phyloP scores from a whole-genome alignment of 2,329 filamentous ascomycete genomes.

The Microdochium trichocladiopsis region DNA sequence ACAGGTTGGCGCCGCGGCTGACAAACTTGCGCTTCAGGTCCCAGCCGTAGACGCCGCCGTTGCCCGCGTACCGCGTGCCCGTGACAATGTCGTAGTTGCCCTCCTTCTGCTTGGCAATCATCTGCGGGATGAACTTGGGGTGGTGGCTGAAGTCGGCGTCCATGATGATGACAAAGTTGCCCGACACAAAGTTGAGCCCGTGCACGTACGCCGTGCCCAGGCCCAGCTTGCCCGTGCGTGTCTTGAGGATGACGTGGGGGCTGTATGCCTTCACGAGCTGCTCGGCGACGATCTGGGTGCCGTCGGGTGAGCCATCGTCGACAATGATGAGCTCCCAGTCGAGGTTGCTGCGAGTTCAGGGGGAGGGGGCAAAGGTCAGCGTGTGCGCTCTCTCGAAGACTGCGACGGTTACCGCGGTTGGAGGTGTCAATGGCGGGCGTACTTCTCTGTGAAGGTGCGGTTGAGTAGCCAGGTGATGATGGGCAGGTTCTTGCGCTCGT shows the following conservation, averaged over 20 bases:
- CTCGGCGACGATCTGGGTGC: constrained; percentile 82
- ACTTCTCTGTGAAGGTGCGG: constrained; percentile 86
- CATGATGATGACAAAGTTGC: constrained; percentile 99
- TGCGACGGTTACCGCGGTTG: background rate
- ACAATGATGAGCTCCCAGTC: constrained; percentile 98
- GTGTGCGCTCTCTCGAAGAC: background rate
- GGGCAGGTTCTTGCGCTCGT: constrained; percentile 94
- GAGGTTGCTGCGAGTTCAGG: constrained; percentile 56
- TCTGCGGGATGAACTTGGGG: constrained; percentile 95
- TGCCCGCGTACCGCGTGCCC: constrained; percentile 84
- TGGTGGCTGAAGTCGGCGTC: constrained; percentile 99
- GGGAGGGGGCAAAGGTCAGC: background rate
- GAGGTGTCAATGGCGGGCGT: constrained; percentile 23
- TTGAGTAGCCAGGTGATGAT: constrained; percentile 93
- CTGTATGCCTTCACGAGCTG: constrained; percentile 85
- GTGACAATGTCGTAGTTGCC: constrained; percentile 93
- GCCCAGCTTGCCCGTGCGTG: constrained; percentile 91
- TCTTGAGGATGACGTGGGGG: constrained; percentile 73
- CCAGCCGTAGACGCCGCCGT: constrained; percentile 92
- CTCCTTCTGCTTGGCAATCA: constrained; percentile 74
- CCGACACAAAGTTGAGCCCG: constrained; percentile 80
- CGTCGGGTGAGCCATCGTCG: constrained; percentile 95
- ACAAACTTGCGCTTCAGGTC: constrained; percentile 87
- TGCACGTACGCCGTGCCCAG: constrained; percentile 95
- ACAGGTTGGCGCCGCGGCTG: constrained; percentile 83